Conservation (phyloP, 2,329 filamentous ascomycete genomes). For the Exophiala lecanii-corni region DNA sequence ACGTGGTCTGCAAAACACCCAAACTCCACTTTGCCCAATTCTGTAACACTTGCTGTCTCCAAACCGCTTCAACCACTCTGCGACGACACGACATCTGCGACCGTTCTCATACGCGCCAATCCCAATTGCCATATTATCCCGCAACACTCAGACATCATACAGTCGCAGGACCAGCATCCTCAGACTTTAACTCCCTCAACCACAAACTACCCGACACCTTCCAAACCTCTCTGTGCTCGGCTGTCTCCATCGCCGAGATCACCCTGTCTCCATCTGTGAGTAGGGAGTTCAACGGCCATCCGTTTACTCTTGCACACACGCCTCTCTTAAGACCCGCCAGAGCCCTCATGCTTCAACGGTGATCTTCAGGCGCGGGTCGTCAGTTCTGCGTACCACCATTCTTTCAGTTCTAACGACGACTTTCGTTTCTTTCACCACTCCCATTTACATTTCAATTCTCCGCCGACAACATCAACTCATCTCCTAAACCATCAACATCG, state of each 20-base stretch:
- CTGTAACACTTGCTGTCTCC: conserved; percentile 24
- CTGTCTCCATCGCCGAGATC: conserved; percentile 19
- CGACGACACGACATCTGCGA: conserved; percentile 18
- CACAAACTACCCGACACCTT: conserved; percentile 5
- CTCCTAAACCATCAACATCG: conserved; percentile 6
- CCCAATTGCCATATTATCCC: conserved; percentile 10
- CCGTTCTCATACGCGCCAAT: conserved; percentile 24
- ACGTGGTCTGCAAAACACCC: conserved; percentile 1
- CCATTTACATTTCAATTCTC: conserved; percentile 1
- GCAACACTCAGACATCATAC: conserved; percentile 13
- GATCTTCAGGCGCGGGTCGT: conserved; percentile 18
- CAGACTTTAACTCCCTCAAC: conserved; percentile 16
- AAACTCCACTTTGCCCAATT: conserved; percentile 10
- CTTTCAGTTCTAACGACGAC: conserved; percentile 12
- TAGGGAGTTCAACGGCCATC: conserved; percentile 6
- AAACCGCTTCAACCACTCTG: conserved; percentile 19
- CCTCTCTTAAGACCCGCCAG: conserved; percentile 15
- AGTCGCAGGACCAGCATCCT: conserved; percentile 17
- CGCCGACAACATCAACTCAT: neutral
- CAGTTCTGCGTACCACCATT: conserved; percentile 15
- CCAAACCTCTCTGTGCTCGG: conserved; percentile 12
- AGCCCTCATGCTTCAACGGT: conserved; percentile 18
- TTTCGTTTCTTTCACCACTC: conserved; percentile 10
- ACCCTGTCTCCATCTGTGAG: conserved; percentile 14
- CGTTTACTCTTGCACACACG: conserved; percentile 5